phyloP scores from a whole-genome alignment of 805 yeast species.

The Phaffomyces thermotolerans region DNA sequence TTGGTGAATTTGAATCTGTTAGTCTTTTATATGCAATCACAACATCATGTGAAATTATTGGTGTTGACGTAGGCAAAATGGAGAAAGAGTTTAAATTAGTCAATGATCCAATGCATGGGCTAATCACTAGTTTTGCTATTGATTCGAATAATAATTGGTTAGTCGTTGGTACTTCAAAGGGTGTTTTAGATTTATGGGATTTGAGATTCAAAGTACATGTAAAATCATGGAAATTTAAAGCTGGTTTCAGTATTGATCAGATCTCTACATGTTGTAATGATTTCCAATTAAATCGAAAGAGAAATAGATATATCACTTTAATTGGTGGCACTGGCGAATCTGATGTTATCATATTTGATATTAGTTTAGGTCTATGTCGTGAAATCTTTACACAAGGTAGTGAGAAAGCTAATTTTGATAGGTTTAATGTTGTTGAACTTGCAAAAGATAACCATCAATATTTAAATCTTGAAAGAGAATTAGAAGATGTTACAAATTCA shows the following conservation, averaged over 20 bases:
- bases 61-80: slow-evolving; percentile 55
- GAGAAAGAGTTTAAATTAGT: slow-evolving; percentile 32
- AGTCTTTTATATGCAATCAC: slow-evolving; percentile 43
- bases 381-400: slow-evolving; percentile 27
- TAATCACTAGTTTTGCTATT: slow-evolving; percentile 50
- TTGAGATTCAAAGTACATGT: slow-evolving; percentile 55
- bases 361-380: slow-evolving; percentile 54
- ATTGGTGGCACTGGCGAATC: slow-evolving; percentile 60
- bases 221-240: slow-evolving; percentile 54
- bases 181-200: slow-evolving; percentile 78
- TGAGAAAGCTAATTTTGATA: slow-evolving; percentile 13
- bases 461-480: not conserved
- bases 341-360: slow-evolving; percentile 69
- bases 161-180: slow-evolving; percentile 66
- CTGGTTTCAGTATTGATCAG: slow-evolving; percentile 41
- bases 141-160: slow-evolving; percentile 55
- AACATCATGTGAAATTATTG: slow-evolving; percentile 41
- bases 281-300: slow-evolving; percentile 27
- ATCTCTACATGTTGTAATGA: slow-evolving; percentile 38
- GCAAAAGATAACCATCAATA: slow-evolving; percentile 3
- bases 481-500: not conserved
- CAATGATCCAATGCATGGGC: slow-evolving; percentile 60
- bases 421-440: slow-evolving; percentile 14
- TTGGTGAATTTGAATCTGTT: slow-evolving; percentile 34
- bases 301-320: slow-evolving; percentile 43